These are phyloP conservation scores for Nicotiana noctiflora DNA, from an alignment of 257 asterid species.

Conservation along the genomic window DNA sequence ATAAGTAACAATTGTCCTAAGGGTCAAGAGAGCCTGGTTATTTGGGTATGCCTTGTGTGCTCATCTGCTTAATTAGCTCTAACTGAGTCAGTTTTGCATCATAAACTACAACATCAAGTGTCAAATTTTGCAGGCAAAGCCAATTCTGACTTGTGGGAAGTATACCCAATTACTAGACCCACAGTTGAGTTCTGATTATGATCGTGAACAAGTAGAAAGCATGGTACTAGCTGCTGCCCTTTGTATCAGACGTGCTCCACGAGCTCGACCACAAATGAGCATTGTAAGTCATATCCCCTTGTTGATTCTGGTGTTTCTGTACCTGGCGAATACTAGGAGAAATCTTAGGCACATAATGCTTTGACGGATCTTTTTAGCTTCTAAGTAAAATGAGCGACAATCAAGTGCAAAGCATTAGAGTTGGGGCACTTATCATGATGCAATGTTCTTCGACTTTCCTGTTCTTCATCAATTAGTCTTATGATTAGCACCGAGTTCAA, in stretches of 20 bases:
- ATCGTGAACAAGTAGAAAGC: conserved; percentile 64
- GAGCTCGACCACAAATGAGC: conserved; percentile 90
- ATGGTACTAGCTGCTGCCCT: conserved; percentile 85
- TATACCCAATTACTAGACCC: conserved; percentile 58
- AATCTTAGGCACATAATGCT: background rate
- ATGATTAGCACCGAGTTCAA: background rate
- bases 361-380: background rate
- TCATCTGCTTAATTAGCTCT: background rate
- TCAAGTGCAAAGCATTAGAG: background rate
- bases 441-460: background rate
- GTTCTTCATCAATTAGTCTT: background rate
- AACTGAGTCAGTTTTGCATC: background rate
- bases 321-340: background rate
- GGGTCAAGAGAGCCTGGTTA: conserved; percentile 96
- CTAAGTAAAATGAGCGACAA: background rate
- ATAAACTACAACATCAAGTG: background rate
- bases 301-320: background rate
- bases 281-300: conserved; percentile 42
- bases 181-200: conserved; percentile 43
- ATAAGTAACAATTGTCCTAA: conserved; percentile 69
- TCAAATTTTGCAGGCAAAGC: conserved; percentile 61
- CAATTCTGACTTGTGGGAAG: conserved; percentile 55
- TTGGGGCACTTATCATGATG: background rate
- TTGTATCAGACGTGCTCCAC: conserved; percentile 77
- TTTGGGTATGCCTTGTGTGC: conserved; percentile 71